Base-by-base conservation (phyloP, 2,329 filamentous ascomycete genomes). In the Magnaporthiopsis poae region DNA sequence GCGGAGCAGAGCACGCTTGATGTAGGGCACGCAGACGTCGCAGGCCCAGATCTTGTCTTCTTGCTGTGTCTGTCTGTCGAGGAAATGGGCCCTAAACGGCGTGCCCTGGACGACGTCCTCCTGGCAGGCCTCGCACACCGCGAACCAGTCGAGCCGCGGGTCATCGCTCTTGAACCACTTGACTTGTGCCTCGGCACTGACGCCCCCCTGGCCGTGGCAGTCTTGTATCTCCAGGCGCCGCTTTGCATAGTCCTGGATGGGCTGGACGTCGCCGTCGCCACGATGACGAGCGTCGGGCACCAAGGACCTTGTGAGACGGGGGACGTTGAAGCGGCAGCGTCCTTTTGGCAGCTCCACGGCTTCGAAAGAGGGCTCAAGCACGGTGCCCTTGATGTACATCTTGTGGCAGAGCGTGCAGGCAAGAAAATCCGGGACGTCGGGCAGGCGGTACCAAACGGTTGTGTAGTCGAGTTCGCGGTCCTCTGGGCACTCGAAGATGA, bases 361-460 rank as follows among this genome's bases (percentile, higher is more conserved):
- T 13, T 64, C 63, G 27, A 64, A 59, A 2, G 15, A 21, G 1
- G 39, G 1, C 11, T 11, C 63, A 15, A 60, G 4, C 1, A 21
- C 11, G 4, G 63, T 60, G 46, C 13, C 27, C 1, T 25, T 8
- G 27, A 64, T 64, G 63, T 64, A 59, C 18, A 31, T 33, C n/a
- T 29, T n/a, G 46, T 64, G 31, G 46, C 63, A 64, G 25, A 31
- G 39, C 1, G 63, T 64, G 63, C 63, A 64, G 39, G 56, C 27
- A 5, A 59, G 39, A 15, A 59, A 64, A 3, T 60, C 63, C 2
- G 46, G 63, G 25, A 64, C 39, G 13, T 33, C 39, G 27, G 39
- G 63, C 25, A 64, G n/a, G 13, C 63, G 63, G 21, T 64, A 64
- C 63, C 63, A 64, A 15, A 5, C 0, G 15, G 21, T 62, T 5